Evolutionary conservation across 805 yeast genomes (phyloP).

Genomic region (Candida sonorensis): DNA sequence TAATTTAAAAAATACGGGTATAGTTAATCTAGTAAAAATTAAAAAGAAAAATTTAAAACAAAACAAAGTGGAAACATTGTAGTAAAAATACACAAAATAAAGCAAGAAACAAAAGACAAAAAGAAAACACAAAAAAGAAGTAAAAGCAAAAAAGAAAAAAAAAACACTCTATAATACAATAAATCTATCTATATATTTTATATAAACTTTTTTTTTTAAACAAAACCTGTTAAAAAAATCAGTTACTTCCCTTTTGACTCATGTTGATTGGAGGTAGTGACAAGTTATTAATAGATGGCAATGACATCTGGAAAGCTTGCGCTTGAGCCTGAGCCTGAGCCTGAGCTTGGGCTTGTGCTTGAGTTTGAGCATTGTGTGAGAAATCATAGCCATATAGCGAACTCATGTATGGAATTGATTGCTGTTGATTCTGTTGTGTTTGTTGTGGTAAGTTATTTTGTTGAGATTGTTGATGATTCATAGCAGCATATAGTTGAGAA

Average conservation of each 20-base stretch:
- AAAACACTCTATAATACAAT: no score
- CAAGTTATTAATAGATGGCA: conserved; percentile 25
- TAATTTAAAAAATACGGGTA: no score
- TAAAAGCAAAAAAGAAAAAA: no score
- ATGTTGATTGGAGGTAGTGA: conserved; percentile 27
- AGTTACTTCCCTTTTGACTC: conserved; percentile 19
- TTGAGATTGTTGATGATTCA: conserved; percentile 14
- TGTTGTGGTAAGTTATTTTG: conserved; percentile 2
- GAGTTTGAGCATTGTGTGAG: conserved; percentile 13
- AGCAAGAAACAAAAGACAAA: no score
- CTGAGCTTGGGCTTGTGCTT: conserved; percentile 11
- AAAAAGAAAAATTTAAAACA: no score
- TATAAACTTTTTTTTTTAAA: no score
- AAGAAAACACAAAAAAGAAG: no score
- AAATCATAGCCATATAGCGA: conserved; percentile 17
- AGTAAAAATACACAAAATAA: no score
- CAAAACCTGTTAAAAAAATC: background rate
- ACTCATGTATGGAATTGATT: conserved; percentile 11
- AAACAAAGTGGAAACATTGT: no score
- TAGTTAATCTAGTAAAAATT: no score
- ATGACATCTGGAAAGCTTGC: conserved; percentile 16
- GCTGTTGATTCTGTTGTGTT: conserved; percentile 8
- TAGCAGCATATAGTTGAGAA: conserved; percentile 15
- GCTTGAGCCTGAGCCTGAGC: conserved; percentile 11
- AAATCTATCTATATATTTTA: no score